Conservation (phyloP, 140 eudicot genomes). For the Ambrosia hybrid region DNA sequence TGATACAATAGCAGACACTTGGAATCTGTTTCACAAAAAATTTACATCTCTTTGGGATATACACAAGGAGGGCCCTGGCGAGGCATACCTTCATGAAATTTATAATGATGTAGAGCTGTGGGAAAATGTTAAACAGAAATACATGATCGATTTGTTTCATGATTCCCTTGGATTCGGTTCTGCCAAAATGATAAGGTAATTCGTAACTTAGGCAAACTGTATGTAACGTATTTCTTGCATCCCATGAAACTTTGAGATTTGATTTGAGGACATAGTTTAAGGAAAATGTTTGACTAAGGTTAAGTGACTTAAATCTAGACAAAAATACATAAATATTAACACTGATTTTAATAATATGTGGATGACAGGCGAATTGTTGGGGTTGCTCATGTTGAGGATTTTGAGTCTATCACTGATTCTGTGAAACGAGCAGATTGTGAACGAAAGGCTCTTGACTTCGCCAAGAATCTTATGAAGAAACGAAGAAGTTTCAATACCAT, state of each 20-base stretch:
- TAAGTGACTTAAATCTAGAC: too few species aligned
- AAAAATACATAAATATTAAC: too few species aligned
- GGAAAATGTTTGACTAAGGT: neutral
- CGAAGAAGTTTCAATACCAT: constrained; percentile 53
- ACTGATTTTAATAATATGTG: neutral
- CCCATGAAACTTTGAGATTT: too few species aligned
- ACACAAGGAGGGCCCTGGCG: constrained; percentile 81
- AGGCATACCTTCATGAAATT: too few species aligned
- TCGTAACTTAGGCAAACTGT: too few species aligned
- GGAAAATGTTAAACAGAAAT: constrained; percentile 54
- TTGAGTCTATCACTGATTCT: constrained; percentile 68
- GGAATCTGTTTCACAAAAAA: constrained; percentile 73
- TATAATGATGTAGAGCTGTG: constrained; percentile 37
- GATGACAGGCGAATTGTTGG: constrained; percentile 71
- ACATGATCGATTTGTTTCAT: constrained; percentile 69
- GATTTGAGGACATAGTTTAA: neutral
- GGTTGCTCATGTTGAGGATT: constrained; percentile 45
- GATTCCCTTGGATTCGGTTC: constrained; percentile 89
- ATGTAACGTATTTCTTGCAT: too few species aligned
- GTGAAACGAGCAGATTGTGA: constrained; percentile 75
- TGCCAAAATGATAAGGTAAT: constrained; percentile 93
- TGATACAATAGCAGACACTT: constrained; percentile 59
- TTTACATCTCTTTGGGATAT: constrained; percentile 79
- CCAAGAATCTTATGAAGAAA: constrained; percentile 69
- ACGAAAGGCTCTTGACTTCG: constrained; percentile 70